A percentile compares a stretch with the other conserved stretches of the same genome.
These are phyloP conservation scores for Keithomyces neogunnii DNA, from an alignment of 2,329 filamentous ascomycete genomes.

Conservation along the genomic window DNA sequence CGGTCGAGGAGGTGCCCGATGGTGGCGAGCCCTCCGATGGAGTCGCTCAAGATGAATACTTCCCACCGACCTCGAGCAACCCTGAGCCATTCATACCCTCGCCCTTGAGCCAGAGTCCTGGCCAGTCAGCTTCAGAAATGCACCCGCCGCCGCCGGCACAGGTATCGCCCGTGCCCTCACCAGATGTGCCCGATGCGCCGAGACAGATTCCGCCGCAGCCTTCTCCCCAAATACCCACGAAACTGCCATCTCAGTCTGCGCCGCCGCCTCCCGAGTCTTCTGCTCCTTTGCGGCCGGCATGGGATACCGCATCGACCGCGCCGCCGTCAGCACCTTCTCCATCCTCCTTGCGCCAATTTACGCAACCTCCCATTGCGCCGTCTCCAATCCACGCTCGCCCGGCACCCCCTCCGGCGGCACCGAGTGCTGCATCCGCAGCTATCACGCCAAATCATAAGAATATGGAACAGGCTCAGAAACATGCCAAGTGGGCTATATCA, in stretches of 20 bases:
- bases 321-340: neutral
- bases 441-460: conserved; percentile 36
- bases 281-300: conserved; percentile 9
- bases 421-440: conserved; percentile 3
- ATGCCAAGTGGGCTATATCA: conserved; percentile 94
- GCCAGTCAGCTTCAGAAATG: conserved; percentile 10
- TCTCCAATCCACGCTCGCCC: conserved; percentile 9
- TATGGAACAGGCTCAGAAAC: conserved; percentile 79
- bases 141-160: conserved; percentile 13
- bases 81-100: conserved; percentile 25
- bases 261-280: conserved; percentile 14
- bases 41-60: conserved; percentile 22
- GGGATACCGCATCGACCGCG: conserved; percentile 9
- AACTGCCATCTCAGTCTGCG: conserved; percentile 14
- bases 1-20: conserved; percentile 46
- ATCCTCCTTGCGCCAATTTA: neutral
- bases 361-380: neutral
- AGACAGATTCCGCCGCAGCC: conserved; percentile 21
- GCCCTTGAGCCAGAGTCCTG: conserved; percentile 23
- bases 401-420: conserved; percentile 4
- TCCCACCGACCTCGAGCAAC: conserved; percentile 16
- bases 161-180: conserved; percentile 9
- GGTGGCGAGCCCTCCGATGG: conserved; percentile 23
- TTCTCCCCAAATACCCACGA: conserved; percentile 18
- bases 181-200: conserved; percentile 13